phyloP scores from a whole-genome alignment of 2,329 filamentous ascomycete species.

The Claviceps sorghi region DNA sequence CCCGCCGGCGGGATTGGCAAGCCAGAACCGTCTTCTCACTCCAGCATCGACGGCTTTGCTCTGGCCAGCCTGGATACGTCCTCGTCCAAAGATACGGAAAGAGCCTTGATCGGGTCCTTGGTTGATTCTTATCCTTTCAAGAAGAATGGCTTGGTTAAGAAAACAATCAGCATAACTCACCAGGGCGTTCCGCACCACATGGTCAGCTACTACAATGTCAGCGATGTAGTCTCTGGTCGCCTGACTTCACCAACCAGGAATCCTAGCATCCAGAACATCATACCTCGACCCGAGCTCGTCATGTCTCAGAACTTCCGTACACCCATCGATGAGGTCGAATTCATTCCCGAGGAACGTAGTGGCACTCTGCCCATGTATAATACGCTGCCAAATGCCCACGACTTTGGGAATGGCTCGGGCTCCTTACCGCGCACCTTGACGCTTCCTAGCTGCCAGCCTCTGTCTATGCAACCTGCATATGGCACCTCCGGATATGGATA shows the following conservation, averaged over 20 bases:
- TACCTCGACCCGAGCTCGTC: constrained; percentile 43
- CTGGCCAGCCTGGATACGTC: constrained; percentile 1
- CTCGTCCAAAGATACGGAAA: constrained; percentile 17
- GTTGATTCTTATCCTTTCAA: constrained; percentile 89
- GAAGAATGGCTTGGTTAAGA: constrained; percentile 69
- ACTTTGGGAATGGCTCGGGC: constrained; percentile 5
- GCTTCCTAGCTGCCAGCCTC: constrained; percentile 10
- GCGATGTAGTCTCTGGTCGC: constrained; percentile 54
- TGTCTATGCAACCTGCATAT: background rate
- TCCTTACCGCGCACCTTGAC: constrained; percentile 15
- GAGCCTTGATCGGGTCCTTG: constrained; percentile 58
- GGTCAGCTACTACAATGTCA: constrained; percentile 75
- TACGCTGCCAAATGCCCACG: constrained; percentile 6
- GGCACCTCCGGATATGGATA: constrained; percentile 6
- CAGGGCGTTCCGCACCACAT: constrained; percentile 67
- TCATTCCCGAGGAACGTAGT: constrained; percentile 5
- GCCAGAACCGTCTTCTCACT: constrained; percentile 13
- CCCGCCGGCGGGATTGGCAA: constrained; percentile 23
- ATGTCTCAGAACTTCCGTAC: constrained; percentile 52
- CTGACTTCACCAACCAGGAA: constrained; percentile 45
- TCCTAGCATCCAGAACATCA: constrained; percentile 21
- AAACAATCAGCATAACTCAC: constrained; percentile 72
- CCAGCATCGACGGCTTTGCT: constrained; percentile 7
- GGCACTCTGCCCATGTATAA: constrained; percentile 4
- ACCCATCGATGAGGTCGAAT: constrained; percentile 46